These are phyloP conservation scores for Backusella sp. DNA, from an alignment of 192 early-diverging fungal species.

Conservation along the genomic window DNA sequence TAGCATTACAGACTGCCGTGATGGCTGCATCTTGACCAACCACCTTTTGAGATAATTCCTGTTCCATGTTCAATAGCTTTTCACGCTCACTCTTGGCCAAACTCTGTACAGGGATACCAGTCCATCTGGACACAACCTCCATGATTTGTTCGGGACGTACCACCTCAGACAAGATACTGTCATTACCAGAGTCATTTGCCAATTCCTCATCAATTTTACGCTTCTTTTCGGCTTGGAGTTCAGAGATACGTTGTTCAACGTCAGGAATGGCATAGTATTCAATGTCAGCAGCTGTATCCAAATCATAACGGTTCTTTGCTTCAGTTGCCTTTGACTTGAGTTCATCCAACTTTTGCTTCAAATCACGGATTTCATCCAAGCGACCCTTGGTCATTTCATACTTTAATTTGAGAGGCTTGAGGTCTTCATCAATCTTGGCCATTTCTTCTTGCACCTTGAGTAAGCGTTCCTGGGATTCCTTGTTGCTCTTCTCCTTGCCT, in stretches of 20 bases:
- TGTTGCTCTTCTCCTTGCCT: conserved; percentile 91
- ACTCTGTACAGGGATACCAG: conserved; percentile 91
- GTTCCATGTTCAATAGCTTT: conserved; percentile 74
- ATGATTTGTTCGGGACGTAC: conserved; percentile 92
- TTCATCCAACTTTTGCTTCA: conserved; percentile 86
- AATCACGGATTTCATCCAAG: conserved; percentile 82
- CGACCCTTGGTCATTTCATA: conserved; percentile 86
- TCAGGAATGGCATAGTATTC: conserved; percentile 95
- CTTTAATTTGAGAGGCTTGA: conserved; percentile 83
- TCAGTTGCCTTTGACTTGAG: conserved; percentile 84
- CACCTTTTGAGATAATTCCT: conserved; percentile 81
- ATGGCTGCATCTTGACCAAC: conserved; percentile 78
- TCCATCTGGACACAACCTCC: conserved; percentile 94
- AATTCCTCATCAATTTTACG: conserved; percentile 58
- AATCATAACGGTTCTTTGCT: conserved; percentile 80
- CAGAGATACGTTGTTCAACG: conserved; percentile 68
- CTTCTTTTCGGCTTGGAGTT: conserved; percentile 66
- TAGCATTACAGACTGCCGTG: conserved; percentile 65
- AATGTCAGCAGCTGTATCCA: conserved; percentile 89
- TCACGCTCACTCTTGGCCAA: conserved; percentile 87
- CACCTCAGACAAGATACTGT: conserved; percentile 72
- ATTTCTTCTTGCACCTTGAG: conserved; percentile 83
- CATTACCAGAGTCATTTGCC: conserved; percentile 44
- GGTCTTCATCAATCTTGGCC: conserved; percentile 75
- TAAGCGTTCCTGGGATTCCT: conserved; percentile 76